Conservation (phyloP, 2,329 filamentous ascomycete species). For the Venturia oleaginea region DNA sequence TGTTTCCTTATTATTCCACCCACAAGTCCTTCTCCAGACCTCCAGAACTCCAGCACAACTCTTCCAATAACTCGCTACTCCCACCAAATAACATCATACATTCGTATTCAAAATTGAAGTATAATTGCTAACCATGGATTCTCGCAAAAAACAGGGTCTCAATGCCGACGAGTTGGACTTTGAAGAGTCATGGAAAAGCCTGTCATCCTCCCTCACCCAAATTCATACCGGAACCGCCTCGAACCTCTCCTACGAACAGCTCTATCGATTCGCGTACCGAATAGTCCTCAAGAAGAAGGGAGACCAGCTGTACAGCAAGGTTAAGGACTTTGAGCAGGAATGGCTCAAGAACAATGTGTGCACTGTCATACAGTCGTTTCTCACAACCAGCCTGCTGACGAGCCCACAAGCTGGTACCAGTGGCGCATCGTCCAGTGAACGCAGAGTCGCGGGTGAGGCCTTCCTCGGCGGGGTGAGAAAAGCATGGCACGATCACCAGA, state of each 20-base stretch:
- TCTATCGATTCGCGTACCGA: constrained; percentile 90
- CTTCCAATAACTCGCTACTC: not conserved
- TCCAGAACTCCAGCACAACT: not conserved
- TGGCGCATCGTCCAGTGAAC: constrained; percentile 62
- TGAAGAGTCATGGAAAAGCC: constrained; percentile 71
- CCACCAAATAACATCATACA: not conserved
- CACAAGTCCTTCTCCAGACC: too few relatives aligned
- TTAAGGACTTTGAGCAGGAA: constrained; percentile 69
- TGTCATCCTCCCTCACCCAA: constrained; percentile 68
- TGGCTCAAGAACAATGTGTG: constrained; percentile 74
- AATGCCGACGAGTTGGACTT: constrained; percentile 60
- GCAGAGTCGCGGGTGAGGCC: constrained; percentile 68
- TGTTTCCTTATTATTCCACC: not conserved
- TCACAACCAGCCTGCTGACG: constrained; percentile 50
- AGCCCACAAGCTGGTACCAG: constrained; percentile 46
- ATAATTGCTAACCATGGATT: not conserved
- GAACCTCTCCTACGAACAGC: constrained; percentile 82
- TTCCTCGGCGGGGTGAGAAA: constrained; percentile 69
- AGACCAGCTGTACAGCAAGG: constrained; percentile 67
- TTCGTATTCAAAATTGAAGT: not conserved
- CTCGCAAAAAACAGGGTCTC: constrained; percentile 4
- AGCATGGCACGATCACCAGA: constrained; percentile 81
- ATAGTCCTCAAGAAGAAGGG: constrained; percentile 86
- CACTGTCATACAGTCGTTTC: constrained; percentile 47
- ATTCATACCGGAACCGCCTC: constrained; percentile 92